Percentiles rank a stretch among this genome's conserved stretches.
phyloP scores from a whole-genome alignment of 768 basidiomycete species.

The Boletus vinaceobasis region DNA sequence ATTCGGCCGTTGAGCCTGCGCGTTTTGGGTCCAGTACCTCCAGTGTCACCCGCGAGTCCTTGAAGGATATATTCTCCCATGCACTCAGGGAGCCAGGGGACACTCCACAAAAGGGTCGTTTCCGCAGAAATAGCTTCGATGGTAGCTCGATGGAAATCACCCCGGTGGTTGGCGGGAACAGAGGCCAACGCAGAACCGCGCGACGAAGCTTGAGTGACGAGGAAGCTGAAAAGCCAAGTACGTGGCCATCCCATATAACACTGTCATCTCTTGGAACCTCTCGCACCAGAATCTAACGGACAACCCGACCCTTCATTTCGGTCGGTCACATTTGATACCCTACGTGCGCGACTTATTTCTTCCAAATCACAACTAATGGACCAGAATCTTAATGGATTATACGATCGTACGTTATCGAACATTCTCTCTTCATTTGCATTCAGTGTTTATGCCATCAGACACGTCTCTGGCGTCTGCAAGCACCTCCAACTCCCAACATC shows the following conservation, averaged over 20 bases:
- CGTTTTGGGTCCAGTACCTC: slow-evolving; percentile 32
- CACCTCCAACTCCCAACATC: slow-evolving; percentile 14
- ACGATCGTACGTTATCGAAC: slow-evolving; percentile 34
- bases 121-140: slow-evolving; percentile 58
- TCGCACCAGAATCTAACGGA: slow-evolving; percentile 20
- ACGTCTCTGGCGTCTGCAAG: slow-evolving; percentile 16
- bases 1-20: slow-evolving; percentile 11
- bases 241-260: slow-evolving; percentile 23
- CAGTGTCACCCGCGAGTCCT: slow-evolving; percentile 52
- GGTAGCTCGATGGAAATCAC: slow-evolving; percentile 57
- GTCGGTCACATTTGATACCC: slow-evolving; percentile 42
- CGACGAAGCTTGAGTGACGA: slow-evolving; percentile 66
- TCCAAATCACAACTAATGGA: slow-evolving; percentile 38
- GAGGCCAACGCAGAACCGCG: slow-evolving; percentile 45
- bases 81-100: slow-evolving; percentile 62
- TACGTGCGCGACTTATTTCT: slow-evolving; percentile 44
- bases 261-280: slow-evolving; percentile 2
- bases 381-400: slow-evolving; percentile 30
- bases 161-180: slow-evolving; percentile 42
- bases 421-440: background rate
- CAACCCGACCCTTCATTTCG: slow-evolving; percentile 37
- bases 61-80: slow-evolving; percentile 65
- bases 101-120: slow-evolving; percentile 54
- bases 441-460: slow-evolving; percentile 7
- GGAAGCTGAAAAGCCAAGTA: slow-evolving; percentile 57